These are phyloP conservation scores for Vanderwaltozyma polyspora DNA, from an alignment of 805 yeast genomes.

Conservation along the genomic window DNA sequence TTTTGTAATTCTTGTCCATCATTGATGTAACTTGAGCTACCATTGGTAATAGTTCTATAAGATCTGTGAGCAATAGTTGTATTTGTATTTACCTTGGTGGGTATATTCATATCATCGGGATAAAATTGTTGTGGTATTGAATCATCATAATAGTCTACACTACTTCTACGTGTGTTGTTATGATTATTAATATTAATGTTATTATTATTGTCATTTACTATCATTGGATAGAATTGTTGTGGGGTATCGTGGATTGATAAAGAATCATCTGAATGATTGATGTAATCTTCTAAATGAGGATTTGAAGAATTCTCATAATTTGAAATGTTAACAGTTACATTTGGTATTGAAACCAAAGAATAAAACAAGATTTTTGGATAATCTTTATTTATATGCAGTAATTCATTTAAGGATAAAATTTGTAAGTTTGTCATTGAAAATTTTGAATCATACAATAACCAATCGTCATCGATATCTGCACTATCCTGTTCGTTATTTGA, in stretches of 20 bases:
- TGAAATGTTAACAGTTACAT: neutral
- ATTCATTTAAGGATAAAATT: constrained; percentile 10
- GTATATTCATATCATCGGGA: constrained; percentile 15
- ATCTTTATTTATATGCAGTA: constrained; percentile 8
- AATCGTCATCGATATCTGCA: constrained; percentile 29
- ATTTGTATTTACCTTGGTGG: constrained; percentile 17
- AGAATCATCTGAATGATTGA: neutral
- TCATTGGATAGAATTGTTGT: constrained; percentile 7
- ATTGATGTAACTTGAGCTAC: neutral
- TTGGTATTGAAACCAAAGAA: constrained; percentile 7
- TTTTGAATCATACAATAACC: constrained; percentile 31
- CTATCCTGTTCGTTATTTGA: constrained; percentile 17
- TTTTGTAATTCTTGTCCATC: constrained; percentile 2
- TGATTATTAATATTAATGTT: constrained; percentile 19
- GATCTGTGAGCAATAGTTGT: constrained; percentile 23
- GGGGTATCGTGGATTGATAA: constrained; percentile 7
- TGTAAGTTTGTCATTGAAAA: constrained; percentile 28
- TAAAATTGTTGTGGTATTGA: constrained; percentile 6
- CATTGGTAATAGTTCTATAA: constrained; percentile 18
- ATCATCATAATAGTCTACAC: constrained; percentile 4
- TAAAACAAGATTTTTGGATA: constrained; percentile 11
- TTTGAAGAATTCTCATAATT: neutral
- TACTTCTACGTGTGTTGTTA: too few species aligned
- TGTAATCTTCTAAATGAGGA: neutral
- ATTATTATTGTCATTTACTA: constrained; percentile 1